Conservation (phyloP, 345 rosid genomes). For the Trapa bicornis region DNA sequence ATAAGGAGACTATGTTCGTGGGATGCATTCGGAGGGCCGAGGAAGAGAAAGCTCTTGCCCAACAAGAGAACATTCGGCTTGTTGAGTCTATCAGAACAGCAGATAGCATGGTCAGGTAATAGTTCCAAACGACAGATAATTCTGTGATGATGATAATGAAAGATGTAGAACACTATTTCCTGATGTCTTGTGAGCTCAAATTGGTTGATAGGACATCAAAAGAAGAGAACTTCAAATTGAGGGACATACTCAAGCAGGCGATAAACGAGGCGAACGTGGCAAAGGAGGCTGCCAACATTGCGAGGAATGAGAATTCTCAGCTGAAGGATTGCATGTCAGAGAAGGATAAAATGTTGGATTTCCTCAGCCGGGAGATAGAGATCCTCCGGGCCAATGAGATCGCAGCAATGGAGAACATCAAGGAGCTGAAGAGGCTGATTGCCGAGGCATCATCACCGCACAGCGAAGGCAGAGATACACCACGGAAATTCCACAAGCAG, state of each 20-base stretch:
- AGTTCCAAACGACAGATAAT: background rate
- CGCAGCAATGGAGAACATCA: conserved; percentile 39
- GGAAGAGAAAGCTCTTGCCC: conserved; percentile 42
- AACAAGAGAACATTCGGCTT: conserved; percentile 37
- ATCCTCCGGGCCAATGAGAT: conserved; percentile 50
- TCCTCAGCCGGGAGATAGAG: conserved; percentile 50
- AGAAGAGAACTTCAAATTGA: conserved; percentile 52
- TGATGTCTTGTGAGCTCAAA: too few species aligned
- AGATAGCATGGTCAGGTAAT: conserved; percentile 21
- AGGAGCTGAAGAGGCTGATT: conserved; percentile 42
- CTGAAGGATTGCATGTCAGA: conserved; percentile 46
- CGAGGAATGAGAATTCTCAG: conserved; percentile 58
- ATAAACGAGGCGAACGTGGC: conserved; percentile 77
- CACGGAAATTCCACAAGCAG: background rate
- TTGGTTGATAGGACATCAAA: conserved; percentile 18
- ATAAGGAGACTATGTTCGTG: conserved; percentile 62
- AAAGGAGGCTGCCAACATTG: conserved; percentile 72
- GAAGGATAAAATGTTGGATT: conserved; percentile 51
- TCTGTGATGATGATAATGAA: too few species aligned
- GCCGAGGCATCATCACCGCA: conserved; percentile 16
- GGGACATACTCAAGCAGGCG: conserved; percentile 82
- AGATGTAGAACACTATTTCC: too few species aligned
- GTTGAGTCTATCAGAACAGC: conserved; percentile 34
- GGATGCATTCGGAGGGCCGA: conserved; percentile 56
- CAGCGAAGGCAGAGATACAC: background rate